Conservation (phyloP, 116 monocot species). For the Zostera marina region DNA sequence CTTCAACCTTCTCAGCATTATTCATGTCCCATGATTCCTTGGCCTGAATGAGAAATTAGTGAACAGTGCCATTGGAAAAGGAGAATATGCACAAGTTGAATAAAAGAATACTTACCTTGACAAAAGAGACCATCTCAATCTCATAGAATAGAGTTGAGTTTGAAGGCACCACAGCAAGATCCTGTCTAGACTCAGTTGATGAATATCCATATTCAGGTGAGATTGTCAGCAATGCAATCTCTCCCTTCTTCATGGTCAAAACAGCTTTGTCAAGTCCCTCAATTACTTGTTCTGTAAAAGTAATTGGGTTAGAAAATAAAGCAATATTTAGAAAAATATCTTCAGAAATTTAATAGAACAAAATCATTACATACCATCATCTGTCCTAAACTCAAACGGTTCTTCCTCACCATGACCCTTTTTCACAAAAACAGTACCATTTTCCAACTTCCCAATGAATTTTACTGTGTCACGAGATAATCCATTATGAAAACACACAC, state of each 20-base stretch:
- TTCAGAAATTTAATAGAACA: neutral
- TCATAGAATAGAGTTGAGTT: conserved; percentile 71
- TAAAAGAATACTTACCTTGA: conserved; percentile 33
- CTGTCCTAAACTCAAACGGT: conserved; percentile 70
- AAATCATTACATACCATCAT: conserved; percentile 38
- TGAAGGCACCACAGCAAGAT: conserved; percentile 71
- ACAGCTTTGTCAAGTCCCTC: conserved; percentile 63
- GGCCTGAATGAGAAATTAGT: conserved; percentile 25
- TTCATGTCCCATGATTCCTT: conserved; percentile 98
- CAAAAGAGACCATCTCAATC: conserved; percentile 74
- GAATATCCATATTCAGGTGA: conserved; percentile 55
- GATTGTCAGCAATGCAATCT: conserved; percentile 62
- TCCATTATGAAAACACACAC: neutral
- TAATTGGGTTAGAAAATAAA: neutral
- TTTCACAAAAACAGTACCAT: conserved; percentile 69
- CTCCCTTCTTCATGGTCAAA: conserved; percentile 84
- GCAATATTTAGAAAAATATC: neutral
- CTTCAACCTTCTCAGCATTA: conserved; percentile 84
- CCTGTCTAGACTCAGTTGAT: conserved; percentile 56
- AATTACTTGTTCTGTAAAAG: conserved; percentile 59
- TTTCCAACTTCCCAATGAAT: conserved; percentile 59
- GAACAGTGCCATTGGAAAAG: neutral
- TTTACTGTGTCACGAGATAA: conserved; percentile 33
- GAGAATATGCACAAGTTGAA: neutral
- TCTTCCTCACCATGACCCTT: conserved; percentile 68